These are phyloP conservation scores for Claviceps monticola DNA, from an alignment of 2,329 filamentous ascomycete species.

Conservation along the genomic window DNA sequence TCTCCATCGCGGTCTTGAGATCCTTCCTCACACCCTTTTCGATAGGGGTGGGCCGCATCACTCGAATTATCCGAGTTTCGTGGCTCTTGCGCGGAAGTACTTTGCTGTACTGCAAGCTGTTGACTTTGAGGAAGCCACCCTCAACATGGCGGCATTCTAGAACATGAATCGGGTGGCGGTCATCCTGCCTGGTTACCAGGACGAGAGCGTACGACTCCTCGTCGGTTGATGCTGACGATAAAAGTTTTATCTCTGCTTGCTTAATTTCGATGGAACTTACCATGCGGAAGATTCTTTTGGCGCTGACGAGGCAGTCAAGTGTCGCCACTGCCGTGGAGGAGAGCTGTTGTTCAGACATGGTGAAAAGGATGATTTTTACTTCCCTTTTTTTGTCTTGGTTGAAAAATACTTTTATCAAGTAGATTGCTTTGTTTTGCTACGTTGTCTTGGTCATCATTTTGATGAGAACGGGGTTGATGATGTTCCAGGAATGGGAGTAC, in stretches of 20 bases:
- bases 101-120: conserved; percentile 6
- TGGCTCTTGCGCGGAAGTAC: background rate
- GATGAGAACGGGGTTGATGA: too few species aligned
- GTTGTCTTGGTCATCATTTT: background rate
- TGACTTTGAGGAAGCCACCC: conserved; percentile 4
- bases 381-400: background rate
- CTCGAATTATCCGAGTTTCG: background rate
- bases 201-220: background rate
- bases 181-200: background rate
- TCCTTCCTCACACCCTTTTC: background rate
- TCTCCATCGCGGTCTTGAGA: background rate
- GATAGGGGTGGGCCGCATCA: background rate
- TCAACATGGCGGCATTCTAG: conserved; percentile 7
- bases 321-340: background rate
- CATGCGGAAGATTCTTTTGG: background rate
- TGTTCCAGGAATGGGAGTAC: background rate
- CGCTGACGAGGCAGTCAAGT: background rate
- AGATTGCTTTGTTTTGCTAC: background rate
- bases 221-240: background rate
- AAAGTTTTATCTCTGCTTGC: background rate
- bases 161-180: conserved; percentile 5
- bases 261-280: background rate
- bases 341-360: background rate
- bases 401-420: background rate
- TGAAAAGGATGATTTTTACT: background rate